Percentiles rank a stretch among this genome's conserved stretches.
These are phyloP conservation scores for Yamadazyma sp. DNA, from an alignment of 805 yeast genomes.

Conservation along the genomic window DNA sequence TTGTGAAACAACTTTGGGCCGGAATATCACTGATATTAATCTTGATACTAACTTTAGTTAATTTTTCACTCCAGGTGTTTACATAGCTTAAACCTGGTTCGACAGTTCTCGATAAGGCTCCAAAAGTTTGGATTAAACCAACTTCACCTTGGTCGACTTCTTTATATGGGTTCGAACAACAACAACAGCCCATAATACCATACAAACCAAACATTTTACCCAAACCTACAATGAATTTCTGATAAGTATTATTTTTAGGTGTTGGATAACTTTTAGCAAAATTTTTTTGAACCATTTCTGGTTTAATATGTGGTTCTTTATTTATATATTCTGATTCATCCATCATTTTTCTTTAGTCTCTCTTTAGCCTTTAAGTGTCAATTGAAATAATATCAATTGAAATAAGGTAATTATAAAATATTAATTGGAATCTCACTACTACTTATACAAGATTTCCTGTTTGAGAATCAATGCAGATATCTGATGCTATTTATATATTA, in stretches of 20 bases:
- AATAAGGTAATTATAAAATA: too few species aligned
- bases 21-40: conserved; percentile 62
- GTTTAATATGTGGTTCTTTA: conserved; percentile 23
- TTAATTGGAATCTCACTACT: too few species aligned
- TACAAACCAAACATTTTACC: conserved; percentile 51
- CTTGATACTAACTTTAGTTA: conserved; percentile 50
- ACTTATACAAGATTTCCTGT: too few species aligned
- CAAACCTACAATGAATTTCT: conserved; percentile 30
- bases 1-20: conserved; percentile 66
- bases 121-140: conserved; percentile 64
- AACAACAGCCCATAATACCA: conserved; percentile 56
- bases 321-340: conserved; percentile 11
- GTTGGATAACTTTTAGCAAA: conserved; percentile 41
- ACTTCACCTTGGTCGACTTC: conserved; percentile 65
- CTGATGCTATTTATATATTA: too few species aligned
- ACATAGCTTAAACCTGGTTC: conserved; percentile 69
- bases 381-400: too few species aligned
- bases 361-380: too few species aligned
- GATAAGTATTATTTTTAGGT: conserved; percentile 41
- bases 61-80: conserved; percentile 60
- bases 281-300: conserved; percentile 39
- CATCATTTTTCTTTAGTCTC: too few species aligned
- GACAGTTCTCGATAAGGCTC: conserved; percentile 59
- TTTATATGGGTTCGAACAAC: conserved; percentile 61
- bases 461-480: too few species aligned